Evolutionary conservation across 495 filamentous ascomycete genomes (phyloP).

Genomic region (Niebla homalea): DNA sequence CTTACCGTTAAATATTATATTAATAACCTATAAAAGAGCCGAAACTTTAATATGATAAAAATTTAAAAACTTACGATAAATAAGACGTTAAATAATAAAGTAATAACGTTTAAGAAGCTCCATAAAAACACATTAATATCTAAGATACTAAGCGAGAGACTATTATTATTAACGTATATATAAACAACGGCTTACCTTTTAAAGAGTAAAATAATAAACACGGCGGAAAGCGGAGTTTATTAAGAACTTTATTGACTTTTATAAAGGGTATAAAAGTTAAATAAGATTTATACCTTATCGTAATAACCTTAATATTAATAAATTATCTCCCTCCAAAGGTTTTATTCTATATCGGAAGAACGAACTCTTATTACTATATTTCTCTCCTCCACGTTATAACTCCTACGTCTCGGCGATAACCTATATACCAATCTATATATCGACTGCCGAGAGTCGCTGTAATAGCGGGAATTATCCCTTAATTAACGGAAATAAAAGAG

Average conservation of each 20-base stretch:
- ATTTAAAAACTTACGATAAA: background rate
- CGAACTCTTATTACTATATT: background rate
- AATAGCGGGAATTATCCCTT: too few relatives aligned
- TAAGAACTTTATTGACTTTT: background rate
- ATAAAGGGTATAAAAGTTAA: background rate
- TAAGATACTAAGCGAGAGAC: background rate
- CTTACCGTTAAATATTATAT: too few relatives aligned
- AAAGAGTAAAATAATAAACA: background rate
- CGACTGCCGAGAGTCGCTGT: too few relatives aligned
- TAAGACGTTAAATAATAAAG: background rate
- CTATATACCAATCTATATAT: background rate
- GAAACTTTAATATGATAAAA: background rate
- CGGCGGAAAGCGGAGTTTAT: background rate
- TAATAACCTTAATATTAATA: background rate
- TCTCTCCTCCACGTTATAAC: background rate
- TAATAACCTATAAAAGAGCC: background rate
- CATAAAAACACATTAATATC: background rate
- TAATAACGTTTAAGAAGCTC: background rate
- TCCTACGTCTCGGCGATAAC: background rate
- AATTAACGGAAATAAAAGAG: background rate
- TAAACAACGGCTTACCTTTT: background rate
- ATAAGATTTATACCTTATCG: background rate
- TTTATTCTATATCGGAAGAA: background rate
- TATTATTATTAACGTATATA: background rate
- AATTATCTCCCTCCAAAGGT: background rate